Evolutionary conservation across 805 yeast species (phyloP).

Genomic region (Wickerhamiella sorbophila): DNA sequence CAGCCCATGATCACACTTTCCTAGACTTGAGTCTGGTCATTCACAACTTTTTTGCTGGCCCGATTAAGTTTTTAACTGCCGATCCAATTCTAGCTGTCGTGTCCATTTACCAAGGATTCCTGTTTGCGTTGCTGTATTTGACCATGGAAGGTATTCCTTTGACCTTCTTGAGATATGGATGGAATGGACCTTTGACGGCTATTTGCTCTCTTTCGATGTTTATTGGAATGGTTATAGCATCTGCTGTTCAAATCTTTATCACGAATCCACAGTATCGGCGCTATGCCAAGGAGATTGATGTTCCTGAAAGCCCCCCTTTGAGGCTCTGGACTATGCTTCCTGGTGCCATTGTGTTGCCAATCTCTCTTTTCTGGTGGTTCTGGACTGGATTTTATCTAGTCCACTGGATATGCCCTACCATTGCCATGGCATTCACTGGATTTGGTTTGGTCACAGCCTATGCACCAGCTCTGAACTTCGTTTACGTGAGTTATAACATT

Average conservation of each 20-base stretch:
- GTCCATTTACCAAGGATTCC: slow-evolving; percentile 27
- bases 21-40: slow-evolving; percentile 28
- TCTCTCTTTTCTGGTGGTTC: slow-evolving; percentile 72
- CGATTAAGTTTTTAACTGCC: slow-evolving; percentile 22
- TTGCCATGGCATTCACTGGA: slow-evolving; percentile 40
- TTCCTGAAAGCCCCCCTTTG: slow-evolving; percentile 59
- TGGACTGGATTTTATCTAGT: slow-evolving; percentile 76
- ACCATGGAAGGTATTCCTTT: slow-evolving; percentile 27
- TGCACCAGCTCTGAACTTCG: slow-evolving; percentile 45
- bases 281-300: slow-evolving; percentile 36
- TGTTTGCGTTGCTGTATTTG: slow-evolving; percentile 28
- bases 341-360: slow-evolving; percentile 55
- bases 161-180: slow-evolving; percentile 40
- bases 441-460: slow-evolving; percentile 41
- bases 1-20: slow-evolving; percentile 32
- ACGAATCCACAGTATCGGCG: slow-evolving; percentile 39
- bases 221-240: slow-evolving; percentile 51
- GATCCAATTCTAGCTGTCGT: slow-evolving; percentile 28
- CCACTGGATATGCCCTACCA: slow-evolving; percentile 48
- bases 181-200: slow-evolving; percentile 46
- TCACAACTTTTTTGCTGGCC: slow-evolving; percentile 22
- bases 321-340: slow-evolving; percentile 64
- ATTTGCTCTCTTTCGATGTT: slow-evolving; percentile 68
- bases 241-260: slow-evolving; percentile 33
- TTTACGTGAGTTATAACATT: slow-evolving; percentile 44